Percentiles rank a stretch among this genome's conserved stretches.
These are phyloP conservation scores for Vigna mungo DNA, from an alignment of 306 rosid genomes.

Conservation along the genomic window DNA sequence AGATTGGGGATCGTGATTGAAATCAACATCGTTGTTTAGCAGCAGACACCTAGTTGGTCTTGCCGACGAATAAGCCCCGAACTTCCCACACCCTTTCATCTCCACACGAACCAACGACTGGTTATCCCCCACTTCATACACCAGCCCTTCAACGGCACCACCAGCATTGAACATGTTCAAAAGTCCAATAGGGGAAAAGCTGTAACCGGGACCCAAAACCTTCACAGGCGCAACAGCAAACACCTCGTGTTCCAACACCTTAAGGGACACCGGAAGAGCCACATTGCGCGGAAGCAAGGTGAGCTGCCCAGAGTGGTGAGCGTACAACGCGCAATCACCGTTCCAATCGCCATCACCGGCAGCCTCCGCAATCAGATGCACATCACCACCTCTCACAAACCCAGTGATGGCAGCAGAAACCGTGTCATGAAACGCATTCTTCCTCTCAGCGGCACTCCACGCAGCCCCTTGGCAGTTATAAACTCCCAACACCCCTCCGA, in stretches of 20 bases:
- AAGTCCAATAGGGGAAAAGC: constrained; percentile 81
- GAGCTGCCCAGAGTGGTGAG: constrained; percentile 54
- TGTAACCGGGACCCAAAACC: constrained; percentile 54
- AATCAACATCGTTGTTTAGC: constrained; percentile 54
- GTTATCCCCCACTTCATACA: constrained; percentile 46
- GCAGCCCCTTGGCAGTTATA: constrained; percentile 99
- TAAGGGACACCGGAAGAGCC: constrained; percentile 72
- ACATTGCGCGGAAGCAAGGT: constrained; percentile 69
- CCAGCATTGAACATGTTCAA: constrained; percentile 85
- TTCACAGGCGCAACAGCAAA: constrained; percentile 77
- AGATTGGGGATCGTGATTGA: constrained; percentile 54
- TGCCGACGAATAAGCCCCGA: constrained; percentile 74
- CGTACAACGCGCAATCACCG: constrained; percentile 72
- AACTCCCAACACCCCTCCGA: constrained; percentile 77
- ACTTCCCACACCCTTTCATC: constrained; percentile 80
- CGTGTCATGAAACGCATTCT: constrained; percentile 70
- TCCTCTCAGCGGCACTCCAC: constrained; percentile 70
- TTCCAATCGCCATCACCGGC: constrained; percentile 55
- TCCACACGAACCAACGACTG: constrained; percentile 60
- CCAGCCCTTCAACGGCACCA: constrained; percentile 76
- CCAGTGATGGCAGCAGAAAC: constrained; percentile 63
- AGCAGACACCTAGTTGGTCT: constrained; percentile 68
- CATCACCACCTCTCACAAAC: constrained; percentile 68
- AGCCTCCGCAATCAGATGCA: constrained; percentile 65
- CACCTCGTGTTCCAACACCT: constrained; percentile 77